phyloP scores from a whole-genome alignment of 1,284 basidiomycete genomes.

The Cryptococcus hybrid region DNA sequence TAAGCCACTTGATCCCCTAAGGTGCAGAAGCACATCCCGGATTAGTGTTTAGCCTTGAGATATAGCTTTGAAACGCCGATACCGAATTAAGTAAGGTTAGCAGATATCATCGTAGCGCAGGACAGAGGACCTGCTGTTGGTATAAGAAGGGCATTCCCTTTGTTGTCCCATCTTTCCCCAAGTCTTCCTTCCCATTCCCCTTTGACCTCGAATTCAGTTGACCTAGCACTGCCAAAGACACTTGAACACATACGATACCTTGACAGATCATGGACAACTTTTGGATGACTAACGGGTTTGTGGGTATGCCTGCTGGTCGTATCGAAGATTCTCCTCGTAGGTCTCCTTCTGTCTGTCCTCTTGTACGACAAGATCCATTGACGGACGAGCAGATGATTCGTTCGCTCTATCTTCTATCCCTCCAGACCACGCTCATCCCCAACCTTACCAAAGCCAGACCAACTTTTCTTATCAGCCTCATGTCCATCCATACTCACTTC shows the following conservation, averaged over 20 bases:
- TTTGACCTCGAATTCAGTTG: too few relatives aligned
- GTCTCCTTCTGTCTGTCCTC: neutral
- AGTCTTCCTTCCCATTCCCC: too few relatives aligned
- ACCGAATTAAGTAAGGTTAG: neutral
- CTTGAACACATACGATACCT: neutral
- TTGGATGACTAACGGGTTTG: conserved; percentile 13
- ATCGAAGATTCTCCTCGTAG: conserved; percentile 5
- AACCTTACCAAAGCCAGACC: neutral
- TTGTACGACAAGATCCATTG: neutral
- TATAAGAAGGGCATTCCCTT: conserved; percentile 6
- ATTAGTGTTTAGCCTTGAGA: too few relatives aligned
- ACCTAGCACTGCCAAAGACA: neutral
- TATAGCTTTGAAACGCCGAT: neutral
- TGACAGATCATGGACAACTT: conserved; percentile 4
- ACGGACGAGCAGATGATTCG: conserved; percentile 14
- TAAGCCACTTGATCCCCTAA: neutral
- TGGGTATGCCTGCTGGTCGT: conserved; percentile 7
- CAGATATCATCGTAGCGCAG: neutral
- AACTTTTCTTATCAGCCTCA: neutral
- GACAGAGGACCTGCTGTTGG: neutral
- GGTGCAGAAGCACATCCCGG: neutral
- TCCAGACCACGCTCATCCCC: neutral
- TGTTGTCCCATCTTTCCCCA: conserved; percentile 2
- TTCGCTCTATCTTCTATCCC: conserved; percentile 29
- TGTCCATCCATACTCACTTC: conserved; percentile 1